Evolutionary conservation across 2,329 filamentous ascomycete genomes (phyloP).

Genomic region (Penicillium freii): DNA sequence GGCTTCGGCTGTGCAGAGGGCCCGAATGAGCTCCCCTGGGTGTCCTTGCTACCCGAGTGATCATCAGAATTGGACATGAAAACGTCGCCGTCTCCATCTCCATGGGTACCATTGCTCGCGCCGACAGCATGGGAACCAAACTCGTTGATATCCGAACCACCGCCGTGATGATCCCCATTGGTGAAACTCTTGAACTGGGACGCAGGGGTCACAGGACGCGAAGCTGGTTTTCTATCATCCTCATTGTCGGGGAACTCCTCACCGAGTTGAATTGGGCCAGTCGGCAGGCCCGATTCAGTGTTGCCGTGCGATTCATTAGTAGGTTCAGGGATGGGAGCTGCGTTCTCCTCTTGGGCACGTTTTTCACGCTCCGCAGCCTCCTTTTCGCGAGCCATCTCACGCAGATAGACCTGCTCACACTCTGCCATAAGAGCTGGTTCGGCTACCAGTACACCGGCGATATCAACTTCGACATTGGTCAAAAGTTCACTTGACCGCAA

Average conservation of each 20-base stretch:
- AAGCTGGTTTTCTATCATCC: conserved; percentile 45
- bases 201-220: conserved; percentile 55
- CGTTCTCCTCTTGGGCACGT: conserved; percentile 4
- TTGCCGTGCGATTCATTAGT: conserved; percentile 53
- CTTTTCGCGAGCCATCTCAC: conserved; percentile 68
- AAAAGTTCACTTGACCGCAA: conserved; percentile 88
- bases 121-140: conserved; percentile 33
- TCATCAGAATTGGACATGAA: conserved; percentile 59
- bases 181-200: conserved; percentile 51
- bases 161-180: conserved; percentile 54
- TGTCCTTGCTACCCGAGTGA: conserved; percentile 43
- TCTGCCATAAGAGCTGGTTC: conserved; percentile 64
- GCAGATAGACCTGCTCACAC: conserved; percentile 77
- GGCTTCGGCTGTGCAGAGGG: conserved; percentile 51
- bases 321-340: conserved; percentile 47
- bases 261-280: conserved; percentile 60
- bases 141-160: conserved; percentile 42
- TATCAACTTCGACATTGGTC: conserved; percentile 91
- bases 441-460: conserved; percentile 68
- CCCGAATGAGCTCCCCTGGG: conserved; percentile 49
- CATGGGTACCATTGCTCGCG: conserved; percentile 58
- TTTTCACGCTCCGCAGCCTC: conserved; percentile 56
- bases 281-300: conserved; percentile 50
- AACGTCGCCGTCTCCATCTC: conserved; percentile 55
- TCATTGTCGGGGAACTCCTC: conserved; percentile 55